Base-by-base conservation (phyloP, 345 rosid genomes). In the Orychophragmus violaceus region DNA sequence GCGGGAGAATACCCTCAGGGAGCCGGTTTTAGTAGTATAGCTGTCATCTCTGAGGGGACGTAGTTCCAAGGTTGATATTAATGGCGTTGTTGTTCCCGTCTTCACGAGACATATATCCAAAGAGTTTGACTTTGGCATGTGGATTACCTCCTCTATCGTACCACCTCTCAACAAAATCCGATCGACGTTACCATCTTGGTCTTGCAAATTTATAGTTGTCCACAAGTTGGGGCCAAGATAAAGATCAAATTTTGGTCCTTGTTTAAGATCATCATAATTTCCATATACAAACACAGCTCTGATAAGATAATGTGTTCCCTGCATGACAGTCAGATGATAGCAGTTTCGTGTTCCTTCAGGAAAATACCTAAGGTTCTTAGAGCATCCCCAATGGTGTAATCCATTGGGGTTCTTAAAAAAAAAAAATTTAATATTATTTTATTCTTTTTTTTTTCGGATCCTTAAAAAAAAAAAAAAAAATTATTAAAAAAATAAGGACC, bases 311-410 rank as follows among this genome's bases (percentile, higher is more conserved):
- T 32, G 29, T 17, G 42, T 57, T 7, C 62, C 62, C 17, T 57
- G 44, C 44, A 5, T 5, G 11, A 36, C 42, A 1, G 17, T 32
- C 2, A 57, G 7, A 32, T 13, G 30, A 21, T 57, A 57, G 27
- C 62, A 57, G 44, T 32, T 57, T 57, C 62, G 39, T 32, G 14
- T 12, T 10, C 62, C 62, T 33, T 59, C 64, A 7, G 60, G 41
- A 30, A 55, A 55, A 55, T 29, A 30, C 24, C 60, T 16, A 3
- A 55, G 8, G 8, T 8, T n/a, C n/a, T n/a, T n/a, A n/a, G n/a
- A n/a, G n/a, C n/a, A n/a, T n/a, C n/a, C n/a, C n/a, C n/a, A n/a
- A n/a, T n/a, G n/a, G n/a, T n/a, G n/a, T n/a, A n/a, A n/a, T n/a
- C n/a, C n/a, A n/a, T n/a, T n/a, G n/a, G n/a, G n/a, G n/a, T n/a